These are phyloP conservation scores for Penicillium janthinellum DNA, from an alignment of 2,329 filamentous ascomycete genomes.

Conservation along the genomic window DNA sequence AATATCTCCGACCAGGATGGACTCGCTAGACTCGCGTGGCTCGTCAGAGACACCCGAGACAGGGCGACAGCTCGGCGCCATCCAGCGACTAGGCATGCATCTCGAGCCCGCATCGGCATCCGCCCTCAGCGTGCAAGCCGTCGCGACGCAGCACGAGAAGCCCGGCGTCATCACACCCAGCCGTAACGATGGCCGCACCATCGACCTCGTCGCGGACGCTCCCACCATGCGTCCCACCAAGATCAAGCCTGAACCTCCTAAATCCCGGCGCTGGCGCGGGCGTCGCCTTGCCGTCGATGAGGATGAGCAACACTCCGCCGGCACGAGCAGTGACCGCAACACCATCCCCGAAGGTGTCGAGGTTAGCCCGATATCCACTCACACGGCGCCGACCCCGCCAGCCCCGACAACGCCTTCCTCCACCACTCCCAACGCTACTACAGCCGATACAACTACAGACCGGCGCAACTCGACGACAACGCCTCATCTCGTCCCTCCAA, in stretches of 20 bases:
- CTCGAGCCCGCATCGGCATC: conserved; percentile 70
- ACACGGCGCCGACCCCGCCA: conserved; percentile 11
- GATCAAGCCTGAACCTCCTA: conserved; percentile 46
- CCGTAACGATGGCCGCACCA: conserved; percentile 48
- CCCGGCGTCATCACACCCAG: conserved; percentile 81
- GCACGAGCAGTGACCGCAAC: conserved; percentile 28
- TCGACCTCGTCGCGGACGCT: conserved; percentile 24
- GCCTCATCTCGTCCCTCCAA: conserved; percentile 27
- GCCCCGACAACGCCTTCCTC: conserved; percentile 9
- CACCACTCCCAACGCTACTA: background rate
- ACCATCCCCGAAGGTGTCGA: conserved; percentile 32
- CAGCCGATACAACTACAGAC: conserved; percentile 4
- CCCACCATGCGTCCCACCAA: conserved; percentile 29
- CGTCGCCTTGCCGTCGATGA: conserved; percentile 37
- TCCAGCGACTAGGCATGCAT: conserved; percentile 64
- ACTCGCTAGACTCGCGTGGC: conserved; percentile 35
- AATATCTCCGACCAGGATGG: conserved; percentile 41
- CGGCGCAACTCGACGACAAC: conserved; percentile 29
- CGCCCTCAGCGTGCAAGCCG: conserved; percentile 72
- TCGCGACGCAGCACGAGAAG: conserved; percentile 78
- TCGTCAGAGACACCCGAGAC: conserved; percentile 22
- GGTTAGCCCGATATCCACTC: conserved; percentile 14
- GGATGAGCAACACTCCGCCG: conserved; percentile 26
- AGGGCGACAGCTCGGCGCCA: conserved; percentile 27
- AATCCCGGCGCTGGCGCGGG: conserved; percentile 47